phyloP scores from a whole-genome alignment of 345 rosid species.

The Draba incana region DNA sequence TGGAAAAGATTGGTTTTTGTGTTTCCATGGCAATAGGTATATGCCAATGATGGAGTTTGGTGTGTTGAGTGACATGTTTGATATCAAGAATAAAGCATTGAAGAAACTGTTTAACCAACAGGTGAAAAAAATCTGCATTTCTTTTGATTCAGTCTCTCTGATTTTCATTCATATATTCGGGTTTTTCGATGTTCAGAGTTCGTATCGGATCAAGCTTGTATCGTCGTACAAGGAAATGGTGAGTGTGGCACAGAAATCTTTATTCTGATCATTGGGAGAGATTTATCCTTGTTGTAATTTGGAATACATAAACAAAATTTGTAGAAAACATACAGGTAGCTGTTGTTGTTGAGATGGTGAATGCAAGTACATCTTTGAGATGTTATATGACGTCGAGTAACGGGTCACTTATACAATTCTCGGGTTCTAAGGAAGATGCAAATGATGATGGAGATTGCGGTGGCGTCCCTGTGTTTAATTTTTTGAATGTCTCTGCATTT shows the following conservation, averaged over 20 bases:
- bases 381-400: constrained; percentile 52
- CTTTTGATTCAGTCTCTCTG: constrained; percentile 3
- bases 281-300: background rate
- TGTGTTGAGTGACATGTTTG: constrained; percentile 63
- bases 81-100: constrained; percentile 71
- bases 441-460: constrained; percentile 77
- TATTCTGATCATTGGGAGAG: constrained; percentile 5
- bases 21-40: constrained; percentile 50
- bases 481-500: constrained; percentile 58
- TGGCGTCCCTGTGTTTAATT: constrained; percentile 66
- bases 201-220: constrained; percentile 53
- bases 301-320: constrained; percentile 10
- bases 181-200: constrained; percentile 52
- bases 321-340: constrained; percentile 51
- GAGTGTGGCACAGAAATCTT: constrained; percentile 33
- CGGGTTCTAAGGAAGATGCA: constrained; percentile 48
- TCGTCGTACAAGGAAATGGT: constrained; percentile 84
- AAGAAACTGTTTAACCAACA: constrained; percentile 69
- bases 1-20: background rate
- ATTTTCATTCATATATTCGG: background rate
- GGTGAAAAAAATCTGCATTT: constrained; percentile 41
- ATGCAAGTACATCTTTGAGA: constrained; percentile 64
- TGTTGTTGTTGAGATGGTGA: constrained; percentile 62
- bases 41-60: constrained; percentile 83
- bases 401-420: constrained; percentile 70